Evolutionary conservation across 2,329 filamentous ascomycete species (phyloP).

Genomic region (Leptoxyphium fumago): DNA sequence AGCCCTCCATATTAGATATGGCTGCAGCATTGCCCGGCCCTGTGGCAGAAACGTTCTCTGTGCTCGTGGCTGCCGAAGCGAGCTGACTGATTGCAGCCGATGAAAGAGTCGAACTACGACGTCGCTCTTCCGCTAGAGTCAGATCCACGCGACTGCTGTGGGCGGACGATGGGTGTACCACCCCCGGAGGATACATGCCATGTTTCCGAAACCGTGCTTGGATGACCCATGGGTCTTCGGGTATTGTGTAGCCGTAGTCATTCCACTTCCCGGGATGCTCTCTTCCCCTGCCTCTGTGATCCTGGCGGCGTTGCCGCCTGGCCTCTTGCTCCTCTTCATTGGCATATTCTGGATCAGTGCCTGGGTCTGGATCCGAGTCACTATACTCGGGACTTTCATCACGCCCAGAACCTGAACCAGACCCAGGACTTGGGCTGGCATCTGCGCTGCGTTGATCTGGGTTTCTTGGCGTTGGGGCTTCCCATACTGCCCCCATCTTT

Average conservation of each 20-base stretch:
- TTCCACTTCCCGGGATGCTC: constrained; percentile 31
- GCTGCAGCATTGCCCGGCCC: constrained; percentile 3
- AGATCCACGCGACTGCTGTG: constrained; percentile 36
- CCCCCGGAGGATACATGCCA: constrained; percentile 47
- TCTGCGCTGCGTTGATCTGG: constrained; percentile 17
- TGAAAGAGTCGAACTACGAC: constrained; percentile 16
- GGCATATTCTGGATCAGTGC: constrained; percentile 24
- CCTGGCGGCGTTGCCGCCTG: constrained; percentile 11
- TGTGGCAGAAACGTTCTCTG: constrained; percentile 16
- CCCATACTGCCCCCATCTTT: constrained; percentile 81
- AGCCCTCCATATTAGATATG: constrained; percentile 1
- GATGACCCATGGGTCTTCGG: constrained; percentile 90
- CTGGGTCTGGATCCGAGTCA: constrained; percentile 23
- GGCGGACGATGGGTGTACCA: constrained; percentile 34
- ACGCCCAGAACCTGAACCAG: constrained; percentile 5
- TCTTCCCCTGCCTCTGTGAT: constrained; percentile 21
- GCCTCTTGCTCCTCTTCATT: constrained; percentile 21
- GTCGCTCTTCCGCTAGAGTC: constrained; percentile 5
- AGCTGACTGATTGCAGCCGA: constrained; percentile 5
- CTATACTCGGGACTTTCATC: constrained; percentile 23
- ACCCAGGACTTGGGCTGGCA: constrained; percentile 14
- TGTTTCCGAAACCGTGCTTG: constrained; percentile 77
- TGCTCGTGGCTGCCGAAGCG: constrained; percentile 10
- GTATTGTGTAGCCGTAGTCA: constrained; percentile 60
- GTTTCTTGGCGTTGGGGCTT: constrained; percentile 33